phyloP scores from a whole-genome alignment of 441 rosid genomes.

The Erysimum cheiri region DNA sequence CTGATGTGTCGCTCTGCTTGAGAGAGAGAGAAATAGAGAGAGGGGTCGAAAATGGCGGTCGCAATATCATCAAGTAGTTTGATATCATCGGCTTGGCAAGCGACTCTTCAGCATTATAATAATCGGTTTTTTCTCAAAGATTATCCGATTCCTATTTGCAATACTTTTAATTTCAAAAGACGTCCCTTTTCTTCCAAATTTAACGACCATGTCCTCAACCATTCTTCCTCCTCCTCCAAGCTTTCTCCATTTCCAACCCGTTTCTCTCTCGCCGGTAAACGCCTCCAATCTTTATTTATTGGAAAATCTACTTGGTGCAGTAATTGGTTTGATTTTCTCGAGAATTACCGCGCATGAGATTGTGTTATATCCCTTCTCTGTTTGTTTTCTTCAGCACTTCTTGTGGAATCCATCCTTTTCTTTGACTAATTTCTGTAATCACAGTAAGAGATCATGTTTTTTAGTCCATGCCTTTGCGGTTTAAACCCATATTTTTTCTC shows the following conservation, averaged over 20 bases:
- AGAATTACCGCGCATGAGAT: neutral
- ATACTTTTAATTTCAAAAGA: slow-evolving; percentile 40
- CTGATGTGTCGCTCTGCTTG: slow-evolving; percentile 38
- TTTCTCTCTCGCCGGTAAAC: slow-evolving; percentile 57
- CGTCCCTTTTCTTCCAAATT: slow-evolving; percentile 35
- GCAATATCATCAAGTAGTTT: slow-evolving; percentile 44
- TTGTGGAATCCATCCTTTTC: neutral
- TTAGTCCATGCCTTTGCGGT: too few relatives aligned
- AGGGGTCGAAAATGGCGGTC: slow-evolving; percentile 39
- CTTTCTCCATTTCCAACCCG: slow-evolving; percentile 43
- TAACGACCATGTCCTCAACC: slow-evolving; percentile 35
- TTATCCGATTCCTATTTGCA: slow-evolving; percentile 33
- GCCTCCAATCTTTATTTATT: neutral
- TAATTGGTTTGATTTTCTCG: neutral
- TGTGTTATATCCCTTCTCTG: neutral
- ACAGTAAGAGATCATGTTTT: too few relatives aligned
- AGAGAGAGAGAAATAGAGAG: neutral
- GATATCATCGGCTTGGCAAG: slow-evolving; percentile 47
- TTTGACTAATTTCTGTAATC: neutral
- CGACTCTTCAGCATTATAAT: slow-evolving; percentile 42
- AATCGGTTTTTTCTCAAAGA: slow-evolving; percentile 19
- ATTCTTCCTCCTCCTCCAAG: slow-evolving; percentile 47
- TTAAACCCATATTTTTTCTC: neutral
- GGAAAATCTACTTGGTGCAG: too few relatives aligned
- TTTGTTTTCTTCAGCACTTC: neutral